phyloP scores from a whole-genome alignment of 202 grass and related monocot species.

The Setaria italica region DNA sequence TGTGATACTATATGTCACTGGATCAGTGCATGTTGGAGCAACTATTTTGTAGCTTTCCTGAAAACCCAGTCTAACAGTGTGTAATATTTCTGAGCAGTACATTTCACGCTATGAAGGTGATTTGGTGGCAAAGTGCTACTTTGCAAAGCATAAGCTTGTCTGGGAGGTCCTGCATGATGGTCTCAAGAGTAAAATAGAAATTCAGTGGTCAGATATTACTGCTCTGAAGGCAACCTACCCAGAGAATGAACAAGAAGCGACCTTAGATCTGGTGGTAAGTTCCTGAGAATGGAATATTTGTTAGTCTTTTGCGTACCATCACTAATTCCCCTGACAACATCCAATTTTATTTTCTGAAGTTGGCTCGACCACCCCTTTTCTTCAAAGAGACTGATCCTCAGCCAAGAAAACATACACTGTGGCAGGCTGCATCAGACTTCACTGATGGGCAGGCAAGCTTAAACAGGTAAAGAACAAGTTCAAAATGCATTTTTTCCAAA shows the following conservation, averaged over 20 bases:
- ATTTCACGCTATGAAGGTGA: conserved; percentile 88
- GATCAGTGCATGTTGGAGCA: not conserved
- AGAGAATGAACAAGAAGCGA: conserved; percentile 69
- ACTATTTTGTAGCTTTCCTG: not conserved
- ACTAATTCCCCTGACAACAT: conserved; percentile 11
- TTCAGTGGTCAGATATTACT: conserved; percentile 90
- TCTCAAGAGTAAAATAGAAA: conserved; percentile 98
- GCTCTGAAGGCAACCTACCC: conserved; percentile 70
- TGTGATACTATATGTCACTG: conserved; percentile 15
- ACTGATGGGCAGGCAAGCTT: conserved; percentile 81
- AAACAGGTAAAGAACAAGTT: conserved; percentile 60
- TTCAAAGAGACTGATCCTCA: conserved; percentile 96
- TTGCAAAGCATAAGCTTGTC: conserved; percentile 94
- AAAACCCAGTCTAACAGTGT: conserved; percentile 13
- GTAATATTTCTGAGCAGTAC: conserved; percentile 58
- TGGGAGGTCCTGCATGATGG: conserved; percentile 95
- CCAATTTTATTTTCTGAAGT: conserved; percentile 57
- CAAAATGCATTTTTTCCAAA: not conserved
- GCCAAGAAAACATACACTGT: conserved; percentile 93
- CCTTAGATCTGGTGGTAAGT: conserved; percentile 63
- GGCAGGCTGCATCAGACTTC: conserved; percentile 89
- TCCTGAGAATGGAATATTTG: conserved; percentile 19
- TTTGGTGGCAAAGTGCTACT: conserved; percentile 92
- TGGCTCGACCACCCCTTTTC: conserved; percentile 81
- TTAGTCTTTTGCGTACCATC: not conserved